Evolutionary conservation across 805 yeast species (phyloP).

Genomic region (Wickerhamiella azyma): DNA sequence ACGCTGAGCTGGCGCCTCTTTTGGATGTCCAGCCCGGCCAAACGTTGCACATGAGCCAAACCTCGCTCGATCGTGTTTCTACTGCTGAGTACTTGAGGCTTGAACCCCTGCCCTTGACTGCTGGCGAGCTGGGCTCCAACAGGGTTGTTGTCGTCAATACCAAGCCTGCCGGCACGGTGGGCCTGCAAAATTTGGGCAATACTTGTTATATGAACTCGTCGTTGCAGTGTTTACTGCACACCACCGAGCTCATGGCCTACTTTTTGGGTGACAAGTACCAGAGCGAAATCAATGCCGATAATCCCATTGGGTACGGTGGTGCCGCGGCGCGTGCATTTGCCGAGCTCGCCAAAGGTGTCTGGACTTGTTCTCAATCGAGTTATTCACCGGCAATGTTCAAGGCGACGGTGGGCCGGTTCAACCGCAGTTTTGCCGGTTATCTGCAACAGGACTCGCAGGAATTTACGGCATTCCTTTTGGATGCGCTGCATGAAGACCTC

Average conservation of each 20-base stretch:
- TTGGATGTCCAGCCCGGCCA: not conserved
- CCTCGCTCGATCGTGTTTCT: not conserved
- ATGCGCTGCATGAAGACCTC: conserved; percentile 84
- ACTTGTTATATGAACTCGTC: conserved; percentile 95
- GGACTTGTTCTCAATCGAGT: conserved; percentile 23
- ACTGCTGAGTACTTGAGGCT: conserved; percentile 1
- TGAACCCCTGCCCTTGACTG: conserved; percentile 1
- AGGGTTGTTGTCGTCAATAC: conserved; percentile 8
- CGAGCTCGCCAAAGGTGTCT: conserved; percentile 45
- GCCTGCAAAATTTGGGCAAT: conserved; percentile 69
- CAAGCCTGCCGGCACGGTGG: conserved; percentile 34
- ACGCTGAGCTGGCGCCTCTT: not conserved
- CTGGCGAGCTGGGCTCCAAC: conserved; percentile 10
- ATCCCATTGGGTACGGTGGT: conserved; percentile 81
- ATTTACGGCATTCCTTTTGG: conserved; percentile 72
- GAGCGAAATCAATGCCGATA: conserved; percentile 54
- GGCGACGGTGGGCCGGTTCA: conserved; percentile 60
- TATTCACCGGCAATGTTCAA: conserved; percentile 68
- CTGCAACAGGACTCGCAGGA: conserved; percentile 93
- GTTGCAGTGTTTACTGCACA: conserved; percentile 69
- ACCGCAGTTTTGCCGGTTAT: conserved; percentile 64
- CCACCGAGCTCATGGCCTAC: conserved; percentile 69
- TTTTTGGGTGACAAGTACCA: conserved; percentile 45
- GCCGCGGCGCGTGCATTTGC: conserved; percentile 70
- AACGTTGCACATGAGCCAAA: conserved; percentile 2